phyloP scores from a whole-genome alignment of 2,329 filamentous ascomycete species.

The Helminthosporium solani region DNA sequence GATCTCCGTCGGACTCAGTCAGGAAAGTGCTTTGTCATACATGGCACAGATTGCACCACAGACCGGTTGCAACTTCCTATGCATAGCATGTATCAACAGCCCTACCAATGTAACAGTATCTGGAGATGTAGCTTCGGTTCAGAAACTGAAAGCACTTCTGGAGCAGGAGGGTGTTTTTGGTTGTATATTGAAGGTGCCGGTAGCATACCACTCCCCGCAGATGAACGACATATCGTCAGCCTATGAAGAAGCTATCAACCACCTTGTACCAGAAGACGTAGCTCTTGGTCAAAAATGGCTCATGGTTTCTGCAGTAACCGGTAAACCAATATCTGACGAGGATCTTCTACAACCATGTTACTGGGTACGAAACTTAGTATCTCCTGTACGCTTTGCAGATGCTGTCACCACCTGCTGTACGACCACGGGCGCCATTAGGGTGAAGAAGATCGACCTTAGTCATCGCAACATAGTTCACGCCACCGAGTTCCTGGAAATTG shows the following conservation, averaged over 20 bases:
- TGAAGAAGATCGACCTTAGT: too few relatives aligned
- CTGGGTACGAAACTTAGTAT: constrained; percentile 42
- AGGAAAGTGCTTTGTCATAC: too few relatives aligned
- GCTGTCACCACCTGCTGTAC: too few relatives aligned
- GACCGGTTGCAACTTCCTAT: too few relatives aligned
- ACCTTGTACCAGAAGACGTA: too few relatives aligned
- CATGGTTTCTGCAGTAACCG: constrained; percentile 5
- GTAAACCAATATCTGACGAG: neutral
- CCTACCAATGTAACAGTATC: constrained; percentile 42
- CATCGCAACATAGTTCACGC: neutral
- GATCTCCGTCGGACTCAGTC: too few relatives aligned
- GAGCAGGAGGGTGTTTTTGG: constrained; percentile 40
- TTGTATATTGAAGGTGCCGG: constrained; percentile 41
- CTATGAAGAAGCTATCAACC: constrained; percentile 21
- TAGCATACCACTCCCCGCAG: constrained; percentile 48
- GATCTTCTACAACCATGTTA: constrained; percentile 25
- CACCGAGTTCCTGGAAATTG: constrained; percentile 35
- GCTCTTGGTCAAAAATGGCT: too few relatives aligned
- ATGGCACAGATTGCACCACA: too few relatives aligned
- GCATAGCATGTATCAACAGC: too few relatives aligned
- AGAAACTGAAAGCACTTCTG: constrained; percentile 28
- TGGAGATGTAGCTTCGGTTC: constrained; percentile 43
- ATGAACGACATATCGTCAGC: constrained; percentile 34
- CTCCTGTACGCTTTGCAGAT: constrained; percentile 5
- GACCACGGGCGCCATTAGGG: too few relatives aligned